phyloP scores from a whole-genome alignment of 306 rosid species.

The Vigna reflexopilosa region DNA sequence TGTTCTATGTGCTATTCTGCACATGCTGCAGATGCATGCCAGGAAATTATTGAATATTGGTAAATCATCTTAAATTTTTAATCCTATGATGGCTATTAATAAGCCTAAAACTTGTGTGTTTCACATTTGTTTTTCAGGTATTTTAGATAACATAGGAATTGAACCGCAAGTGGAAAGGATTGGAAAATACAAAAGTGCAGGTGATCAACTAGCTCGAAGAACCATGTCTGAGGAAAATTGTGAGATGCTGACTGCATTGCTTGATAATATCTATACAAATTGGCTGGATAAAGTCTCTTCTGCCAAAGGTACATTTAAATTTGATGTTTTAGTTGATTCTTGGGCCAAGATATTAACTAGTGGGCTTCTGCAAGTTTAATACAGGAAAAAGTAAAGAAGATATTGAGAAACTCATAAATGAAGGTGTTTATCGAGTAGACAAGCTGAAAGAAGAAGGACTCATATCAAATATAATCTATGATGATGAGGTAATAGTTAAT shows the following conservation, averaged over 20 bases:
- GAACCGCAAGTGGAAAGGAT: constrained; percentile 94
- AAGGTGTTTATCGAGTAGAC: constrained; percentile 85
- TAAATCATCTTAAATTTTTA: constrained; percentile 18
- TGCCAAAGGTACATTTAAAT: constrained; percentile 65
- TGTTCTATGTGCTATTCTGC: neutral
- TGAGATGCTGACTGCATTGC: constrained; percentile 91
- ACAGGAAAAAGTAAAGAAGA: constrained; percentile 78
- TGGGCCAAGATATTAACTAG: constrained; percentile 37
- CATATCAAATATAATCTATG: constrained; percentile 77
- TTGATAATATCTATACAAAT: constrained; percentile 78
- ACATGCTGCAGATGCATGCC: constrained; percentile 12
- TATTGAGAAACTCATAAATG: constrained; percentile 74
- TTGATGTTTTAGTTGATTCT: constrained; percentile 43
- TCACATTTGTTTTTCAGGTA: constrained; percentile 59
- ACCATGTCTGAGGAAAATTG: constrained; percentile 86
- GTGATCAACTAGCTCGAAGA: constrained; percentile 83
- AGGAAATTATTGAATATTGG: constrained; percentile 10
- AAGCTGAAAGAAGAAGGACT: constrained; percentile 90
- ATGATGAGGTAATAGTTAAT: constrained; percentile 81
- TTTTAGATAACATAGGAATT: constrained; percentile 81
- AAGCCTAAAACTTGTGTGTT: constrained; percentile 33
- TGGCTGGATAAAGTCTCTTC: constrained; percentile 91
- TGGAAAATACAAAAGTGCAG: constrained; percentile 96
- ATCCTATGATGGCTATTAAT: constrained; percentile 31
- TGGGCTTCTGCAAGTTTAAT: constrained; percentile 34